A percentile compares a stretch with the other conserved stretches of the same genome.
Evolutionary conservation across 2,329 filamentous ascomycete species (phyloP).

Genomic region (Penicillium sp.): DNA sequence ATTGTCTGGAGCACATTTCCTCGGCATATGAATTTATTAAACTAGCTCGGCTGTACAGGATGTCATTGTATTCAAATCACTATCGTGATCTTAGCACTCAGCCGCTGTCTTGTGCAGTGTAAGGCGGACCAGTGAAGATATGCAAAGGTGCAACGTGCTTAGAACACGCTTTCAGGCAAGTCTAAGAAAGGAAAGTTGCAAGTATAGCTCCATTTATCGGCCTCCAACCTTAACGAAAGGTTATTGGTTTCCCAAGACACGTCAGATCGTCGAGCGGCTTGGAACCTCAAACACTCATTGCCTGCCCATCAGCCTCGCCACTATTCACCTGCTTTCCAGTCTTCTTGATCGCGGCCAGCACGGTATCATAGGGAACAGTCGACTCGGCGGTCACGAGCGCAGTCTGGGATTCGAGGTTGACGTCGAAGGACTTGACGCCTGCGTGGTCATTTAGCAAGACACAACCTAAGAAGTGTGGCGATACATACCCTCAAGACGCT

Average conservation of each 20-base stretch:
- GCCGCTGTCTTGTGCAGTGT: neutral
- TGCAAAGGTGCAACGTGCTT: conserved; percentile 3
- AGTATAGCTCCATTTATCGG: neutral
- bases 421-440: conserved; percentile 84
- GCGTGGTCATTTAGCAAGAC: conserved; percentile 7
- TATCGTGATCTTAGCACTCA: neutral
- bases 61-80: too few relatives aligned
- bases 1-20: neutral
- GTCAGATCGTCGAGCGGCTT: neutral
- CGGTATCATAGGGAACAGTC: conserved; percentile 68
- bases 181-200: neutral
- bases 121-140: neutral
- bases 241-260: neutral
- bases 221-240: neutral
- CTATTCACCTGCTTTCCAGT: conserved; percentile 88
- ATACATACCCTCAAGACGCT: conserved; percentile 78
- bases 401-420: conserved; percentile 80
- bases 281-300: conserved; percentile 32
- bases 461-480: neutral
- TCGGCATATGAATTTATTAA: neutral
- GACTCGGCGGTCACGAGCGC: conserved; percentile 70
- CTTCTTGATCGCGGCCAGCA: conserved; percentile 86
- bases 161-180: neutral
- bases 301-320: conserved; percentile 44
- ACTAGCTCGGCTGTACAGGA: too few relatives aligned